Conservation (phyloP, 2,329 filamentous ascomycete genomes). For the Polychaeton citri region DNA sequence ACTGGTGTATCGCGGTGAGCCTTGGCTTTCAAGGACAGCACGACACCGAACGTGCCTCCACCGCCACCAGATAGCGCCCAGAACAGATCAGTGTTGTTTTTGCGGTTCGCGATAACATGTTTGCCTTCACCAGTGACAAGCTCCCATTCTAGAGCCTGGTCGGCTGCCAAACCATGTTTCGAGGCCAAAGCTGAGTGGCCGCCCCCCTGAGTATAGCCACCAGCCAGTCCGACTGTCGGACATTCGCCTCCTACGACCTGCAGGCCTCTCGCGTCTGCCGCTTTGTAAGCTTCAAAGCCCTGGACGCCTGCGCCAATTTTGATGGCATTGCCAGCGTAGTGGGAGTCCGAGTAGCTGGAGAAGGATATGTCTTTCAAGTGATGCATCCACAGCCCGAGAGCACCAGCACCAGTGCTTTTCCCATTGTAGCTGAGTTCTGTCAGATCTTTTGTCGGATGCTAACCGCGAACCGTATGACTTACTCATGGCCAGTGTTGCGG, state of each 20-base stretch:
- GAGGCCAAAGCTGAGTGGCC: slow-evolving; percentile 44
- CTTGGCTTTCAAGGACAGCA: slow-evolving; percentile 42
- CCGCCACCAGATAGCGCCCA: slow-evolving; percentile 52
- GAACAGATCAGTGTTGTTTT: slow-evolving; percentile 43
- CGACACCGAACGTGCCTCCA: slow-evolving; percentile 45
- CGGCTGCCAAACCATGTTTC: slow-evolving; percentile 45
- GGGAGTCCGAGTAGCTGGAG: slow-evolving; percentile 24
- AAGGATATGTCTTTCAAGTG: slow-evolving; percentile 37
- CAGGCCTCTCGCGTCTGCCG: slow-evolving; percentile 32
- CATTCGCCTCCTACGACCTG: slow-evolving; percentile 43
- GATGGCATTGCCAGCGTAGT: slow-evolving; percentile 40
- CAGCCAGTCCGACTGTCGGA: slow-evolving; percentile 43
- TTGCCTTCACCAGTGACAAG: slow-evolving; percentile 37
- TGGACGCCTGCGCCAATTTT: slow-evolving; percentile 42
- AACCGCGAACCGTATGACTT: slow-evolving; percentile 4
- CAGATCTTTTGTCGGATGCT: background rate
- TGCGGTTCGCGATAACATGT: slow-evolving; percentile 34
- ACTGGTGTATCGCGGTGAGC: slow-evolving; percentile 33
- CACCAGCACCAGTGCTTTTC: slow-evolving; percentile 48
- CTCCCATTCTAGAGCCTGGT: slow-evolving; percentile 39
- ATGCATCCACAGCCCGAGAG: slow-evolving; percentile 45
- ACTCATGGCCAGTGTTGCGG: slow-evolving; percentile 30
- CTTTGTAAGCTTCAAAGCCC: slow-evolving; percentile 35
- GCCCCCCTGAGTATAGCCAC: slow-evolving; percentile 48
- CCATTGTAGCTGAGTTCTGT: slow-evolving; percentile 29